Base-by-base conservation (phyloP, 768 basidiomycete species). In the button mushroom (Agaricus bisporus) region DNA sequence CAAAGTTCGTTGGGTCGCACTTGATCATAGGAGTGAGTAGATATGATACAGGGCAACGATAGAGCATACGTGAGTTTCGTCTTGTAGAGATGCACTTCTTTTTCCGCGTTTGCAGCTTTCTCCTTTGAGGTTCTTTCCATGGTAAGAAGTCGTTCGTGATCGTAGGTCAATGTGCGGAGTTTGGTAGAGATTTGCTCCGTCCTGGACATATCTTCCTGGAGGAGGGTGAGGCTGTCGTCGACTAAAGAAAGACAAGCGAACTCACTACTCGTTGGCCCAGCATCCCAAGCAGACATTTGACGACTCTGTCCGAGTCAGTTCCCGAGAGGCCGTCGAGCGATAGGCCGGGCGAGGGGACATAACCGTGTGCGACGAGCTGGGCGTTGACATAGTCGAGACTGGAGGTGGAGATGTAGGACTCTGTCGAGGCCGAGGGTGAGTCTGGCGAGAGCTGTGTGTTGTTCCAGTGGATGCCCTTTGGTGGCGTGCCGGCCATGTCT, bases 281-380 rank as follows among this genome's bases (percentile, higher is more conserved):
- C 76, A 94, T 77, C 1, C 77, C 76, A 5, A 91, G 69, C n/a
- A 94, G 59, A 66, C 89, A 91, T 65, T 88, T 91, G 3, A 85
- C 77, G 20, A 84, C 68, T 20, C 70, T 70, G 17, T 86, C 82
- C 15, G 76, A 72, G 32, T 86, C 76, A 3, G 74, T 64, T 45
- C 74, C 74, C 0, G 80, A 73, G 11, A 86, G 67, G 0, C 86
- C 85, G 0, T 88, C 86, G 36, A 93, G 70, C 11, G 73, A 80
- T 17, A 93, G 67, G 0, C 91, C 90, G 0, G 84, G 81, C 1
- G 75, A 62, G 9, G 79, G 62, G 1, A 78, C 68, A 59, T 88
- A 93, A 7, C 91, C 91, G 70, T 93, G 91, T 2, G 91, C 85
- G 45, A 89, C 68, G 5, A 94, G 78, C 59, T 94, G 91, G 17